These are phyloP conservation scores for Raddia guianensis DNA, from an alignment of 176 grass and related monocot genomes.

Conservation along the genomic window DNA sequence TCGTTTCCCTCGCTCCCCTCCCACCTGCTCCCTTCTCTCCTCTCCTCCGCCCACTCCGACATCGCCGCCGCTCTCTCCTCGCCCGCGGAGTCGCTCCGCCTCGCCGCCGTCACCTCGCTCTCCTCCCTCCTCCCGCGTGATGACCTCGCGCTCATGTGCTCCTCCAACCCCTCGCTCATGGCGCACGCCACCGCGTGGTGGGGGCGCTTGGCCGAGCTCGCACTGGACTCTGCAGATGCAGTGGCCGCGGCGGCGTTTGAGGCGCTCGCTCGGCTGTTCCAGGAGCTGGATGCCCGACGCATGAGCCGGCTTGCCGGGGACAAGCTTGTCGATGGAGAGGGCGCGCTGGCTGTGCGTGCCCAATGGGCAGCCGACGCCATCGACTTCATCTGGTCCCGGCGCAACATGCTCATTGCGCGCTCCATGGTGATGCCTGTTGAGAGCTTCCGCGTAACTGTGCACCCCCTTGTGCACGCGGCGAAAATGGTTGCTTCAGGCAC, in stretches of 20 bases:
- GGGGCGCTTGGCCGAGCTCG: slow-evolving; percentile 65
- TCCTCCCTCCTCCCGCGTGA: slow-evolving; percentile 80
- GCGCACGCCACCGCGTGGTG: slow-evolving; percentile 83
- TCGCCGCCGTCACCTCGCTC: slow-evolving; percentile 71
- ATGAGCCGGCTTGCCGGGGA: slow-evolving; percentile 93
- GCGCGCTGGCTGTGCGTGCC: slow-evolving; percentile 83
- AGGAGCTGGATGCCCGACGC: slow-evolving; percentile 90
- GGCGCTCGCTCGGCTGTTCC: slow-evolving; percentile 79
- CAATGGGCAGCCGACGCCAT: slow-evolving; percentile 83
- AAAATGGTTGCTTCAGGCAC: slow-evolving; percentile 91
- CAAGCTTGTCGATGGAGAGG: slow-evolving; percentile 91
- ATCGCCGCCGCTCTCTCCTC: slow-evolving; percentile 63
- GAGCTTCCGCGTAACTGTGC: slow-evolving; percentile 80
- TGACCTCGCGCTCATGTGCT: slow-evolving; percentile 81
- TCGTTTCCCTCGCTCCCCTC: slow-evolving; percentile 82
- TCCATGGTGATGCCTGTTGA: slow-evolving; percentile 90
- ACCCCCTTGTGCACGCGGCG: slow-evolving; percentile 81
- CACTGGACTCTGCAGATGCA: slow-evolving; percentile 69
- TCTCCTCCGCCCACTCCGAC: slow-evolving; percentile 76
- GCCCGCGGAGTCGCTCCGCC: slow-evolving; percentile 63
- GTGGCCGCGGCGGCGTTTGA: slow-evolving; percentile 81
- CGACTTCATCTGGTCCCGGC: slow-evolving; percentile 74
- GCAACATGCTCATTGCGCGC: slow-evolving; percentile 78
- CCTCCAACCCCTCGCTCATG: slow-evolving; percentile 78
- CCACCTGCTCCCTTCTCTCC: slow-evolving; percentile 73